Percentiles rank a stretch among this genome's conserved stretches.
Evolutionary conservation across 148 eudicot species (phyloP).

Genomic region (Persicaria maculosa): DNA sequence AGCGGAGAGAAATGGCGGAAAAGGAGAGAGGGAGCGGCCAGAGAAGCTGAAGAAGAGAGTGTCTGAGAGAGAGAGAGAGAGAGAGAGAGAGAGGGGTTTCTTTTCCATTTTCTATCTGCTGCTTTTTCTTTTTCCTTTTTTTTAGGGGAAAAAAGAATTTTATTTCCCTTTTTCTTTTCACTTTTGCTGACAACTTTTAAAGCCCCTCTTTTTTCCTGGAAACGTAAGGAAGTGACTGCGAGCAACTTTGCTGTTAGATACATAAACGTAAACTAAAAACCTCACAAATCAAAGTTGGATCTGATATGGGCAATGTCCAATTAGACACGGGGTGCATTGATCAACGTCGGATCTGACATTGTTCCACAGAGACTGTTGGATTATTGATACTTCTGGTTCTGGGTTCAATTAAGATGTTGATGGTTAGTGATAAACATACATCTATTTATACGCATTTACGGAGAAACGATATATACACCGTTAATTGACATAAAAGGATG

Average conservation of each 20-base stretch:
- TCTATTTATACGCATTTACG: too few relatives aligned
- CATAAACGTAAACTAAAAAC: too few relatives aligned
- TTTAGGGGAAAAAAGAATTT: not conserved
- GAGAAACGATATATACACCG: too few relatives aligned
- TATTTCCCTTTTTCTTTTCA: not conserved
- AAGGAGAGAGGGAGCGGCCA: not conserved
- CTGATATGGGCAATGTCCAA: too few relatives aligned
- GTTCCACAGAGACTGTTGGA: too few relatives aligned
- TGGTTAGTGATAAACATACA: too few relatives aligned
- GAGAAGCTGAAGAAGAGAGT: not conserved
- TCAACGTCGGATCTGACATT: too few relatives aligned
- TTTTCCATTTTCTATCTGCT: conserved; percentile 4
- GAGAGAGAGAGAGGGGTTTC: not conserved
- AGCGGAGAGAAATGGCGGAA: conserved; percentile 6
- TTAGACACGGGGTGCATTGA: too few relatives aligned
- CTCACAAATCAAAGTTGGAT: too few relatives aligned
- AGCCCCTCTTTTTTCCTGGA: not conserved
- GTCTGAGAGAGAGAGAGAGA: not conserved
- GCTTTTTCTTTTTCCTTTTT: conserved; percentile 1
- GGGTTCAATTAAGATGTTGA: too few relatives aligned
- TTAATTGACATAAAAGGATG: not conserved
- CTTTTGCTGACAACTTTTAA: conserved; percentile 1
- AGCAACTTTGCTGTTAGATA: too few relatives aligned
- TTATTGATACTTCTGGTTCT: too few relatives aligned
- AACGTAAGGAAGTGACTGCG: not conserved